Conservation (phyloP, 2,329 filamentous ascomycete genomes). For the Pseudocercospora vitis region DNA sequence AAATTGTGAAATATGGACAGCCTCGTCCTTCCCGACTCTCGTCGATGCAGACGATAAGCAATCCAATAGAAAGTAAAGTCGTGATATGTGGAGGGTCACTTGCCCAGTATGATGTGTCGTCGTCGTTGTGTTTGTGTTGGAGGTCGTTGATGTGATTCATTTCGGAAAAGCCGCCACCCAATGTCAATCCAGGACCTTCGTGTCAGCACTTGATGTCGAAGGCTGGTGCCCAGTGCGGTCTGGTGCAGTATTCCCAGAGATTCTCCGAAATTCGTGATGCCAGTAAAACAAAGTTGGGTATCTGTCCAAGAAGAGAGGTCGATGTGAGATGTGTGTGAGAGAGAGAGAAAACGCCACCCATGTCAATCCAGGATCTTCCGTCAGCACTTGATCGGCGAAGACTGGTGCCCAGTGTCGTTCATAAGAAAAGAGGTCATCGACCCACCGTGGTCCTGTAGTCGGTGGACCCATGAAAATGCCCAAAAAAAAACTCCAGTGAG, state of each 20-base stretch:
- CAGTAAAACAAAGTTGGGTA: conserved; percentile 20
- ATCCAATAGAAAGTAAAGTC: conserved; percentile 7
- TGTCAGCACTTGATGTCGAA: conserved; percentile 40
- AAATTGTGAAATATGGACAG: conserved; percentile 12
- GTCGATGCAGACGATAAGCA: conserved; percentile 14
- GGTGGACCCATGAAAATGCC: conserved; percentile 12
- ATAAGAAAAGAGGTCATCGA: conserved; percentile 26
- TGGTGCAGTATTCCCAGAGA: conserved; percentile 18
- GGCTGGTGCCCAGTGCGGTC: conserved; percentile 37
- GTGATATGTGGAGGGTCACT: conserved; percentile 13
- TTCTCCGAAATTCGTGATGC: conserved; percentile 13
- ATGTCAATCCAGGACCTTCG: conserved; percentile 35
- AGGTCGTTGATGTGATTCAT: conserved; percentile 14
- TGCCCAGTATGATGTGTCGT: conserved; percentile 9
- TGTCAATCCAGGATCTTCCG: conserved; percentile 42
- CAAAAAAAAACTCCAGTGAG: conserved; percentile 23
- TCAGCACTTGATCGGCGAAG: conserved; percentile 41
- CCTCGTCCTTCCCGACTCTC: conserved; percentile 19
- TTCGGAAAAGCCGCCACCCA: conserved; percentile 14
- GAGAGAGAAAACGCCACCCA: conserved; percentile 33
- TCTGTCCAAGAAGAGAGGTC: conserved; percentile 18
- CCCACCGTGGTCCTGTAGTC: conserved; percentile 10
- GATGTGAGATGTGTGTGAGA: conserved; percentile 16
- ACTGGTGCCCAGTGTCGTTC: conserved; percentile 40
- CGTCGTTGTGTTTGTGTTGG: conserved; percentile 5